Base-by-base conservation (phyloP, 768 basidiomycete species). In the Vishniacozyma victoriae region DNA sequence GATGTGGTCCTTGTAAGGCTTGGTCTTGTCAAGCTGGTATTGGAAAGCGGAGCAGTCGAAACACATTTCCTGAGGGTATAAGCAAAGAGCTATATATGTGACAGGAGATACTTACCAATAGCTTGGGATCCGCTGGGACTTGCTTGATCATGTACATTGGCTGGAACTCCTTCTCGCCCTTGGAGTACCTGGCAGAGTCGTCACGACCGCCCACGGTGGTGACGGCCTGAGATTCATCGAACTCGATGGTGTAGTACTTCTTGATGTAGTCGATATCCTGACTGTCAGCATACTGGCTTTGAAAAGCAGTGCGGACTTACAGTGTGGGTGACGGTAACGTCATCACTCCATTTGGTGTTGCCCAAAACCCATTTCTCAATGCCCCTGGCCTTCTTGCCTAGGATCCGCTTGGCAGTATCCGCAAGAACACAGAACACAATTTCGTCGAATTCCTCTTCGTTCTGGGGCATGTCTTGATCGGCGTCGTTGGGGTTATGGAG, bases 241-340 rank as follows among this genome's bases (percentile, higher is more conserved):
- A 74, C 16, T 69, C 60, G 52, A 68, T 48, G 4, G 65, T 65
- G 60, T 73, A 73, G 51, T 61, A 72, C 51, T 74, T 74, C 27
- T 59, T 44, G 39, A 74, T 74, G 55, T 75, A 74, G 23, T 70
- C 72, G 38, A 60, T 43, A 47, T 73, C 69, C 62, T 72, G 40
- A 5, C 19, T 5, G 36, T 47, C 52, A 48, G 46, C 33, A 19
- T 15, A 25, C 18, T 35, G 20, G 41, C 5, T 18, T 16, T 4
- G 26, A 23, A 3, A 5, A 41, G 25, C 45, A 26, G 26, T 41
- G 25, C 16, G 4, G 4, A 56, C 67, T 41, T 41, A 71, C 71
- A 37, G 56, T 70, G 54, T 80, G 80, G 2, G 78, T 80, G 25
- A 79, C 77, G 15, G 75, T 75, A 18, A 75, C 59, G 56, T 75